Conservation (phyloP, 257 asterid genomes). For the Solanum okadae region DNA sequence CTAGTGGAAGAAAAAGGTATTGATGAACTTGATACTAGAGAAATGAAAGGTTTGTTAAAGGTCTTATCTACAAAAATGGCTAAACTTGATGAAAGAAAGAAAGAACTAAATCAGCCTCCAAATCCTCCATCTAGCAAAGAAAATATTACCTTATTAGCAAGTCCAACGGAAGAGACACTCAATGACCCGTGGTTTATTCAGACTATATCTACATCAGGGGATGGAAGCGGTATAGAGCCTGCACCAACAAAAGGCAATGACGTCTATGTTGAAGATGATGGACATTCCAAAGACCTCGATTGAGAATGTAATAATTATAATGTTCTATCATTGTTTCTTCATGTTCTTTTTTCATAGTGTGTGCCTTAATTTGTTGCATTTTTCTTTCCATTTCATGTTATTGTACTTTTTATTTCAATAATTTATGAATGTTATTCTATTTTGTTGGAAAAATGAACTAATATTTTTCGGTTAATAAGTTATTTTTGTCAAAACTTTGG, state of each 20-base stretch:
- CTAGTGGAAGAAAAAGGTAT: constrained; percentile 13
- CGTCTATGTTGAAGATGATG: too few species aligned
- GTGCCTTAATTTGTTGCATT: too few species aligned
- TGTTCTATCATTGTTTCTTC: too few species aligned
- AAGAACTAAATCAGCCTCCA: background rate
- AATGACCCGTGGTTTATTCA: background rate
- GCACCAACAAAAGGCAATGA: too few species aligned
- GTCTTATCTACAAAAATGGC: constrained; percentile 14
- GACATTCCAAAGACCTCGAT: too few species aligned
- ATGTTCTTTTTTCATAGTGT: too few species aligned
- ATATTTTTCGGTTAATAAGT: background rate
- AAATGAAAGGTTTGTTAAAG: constrained; percentile 16
- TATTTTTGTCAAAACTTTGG: background rate
- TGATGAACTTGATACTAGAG: constrained; percentile 14
- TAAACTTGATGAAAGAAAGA: constrained; percentile 16
- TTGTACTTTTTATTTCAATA: too few species aligned
- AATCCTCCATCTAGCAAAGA: background rate
- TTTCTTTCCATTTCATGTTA: too few species aligned
- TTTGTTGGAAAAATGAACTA: background rate
- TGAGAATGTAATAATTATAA: too few species aligned
- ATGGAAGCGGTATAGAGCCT: background rate
- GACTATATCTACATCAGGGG: background rate
- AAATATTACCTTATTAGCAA: background rate
- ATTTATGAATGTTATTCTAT: background rate
- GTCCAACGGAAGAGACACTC: background rate